A percentile compares a stretch with the other conserved stretches of the same genome.
Evolutionary conservation across 2,329 filamentous ascomycete species (phyloP).

Genomic region (Lachnellula arida): DNA sequence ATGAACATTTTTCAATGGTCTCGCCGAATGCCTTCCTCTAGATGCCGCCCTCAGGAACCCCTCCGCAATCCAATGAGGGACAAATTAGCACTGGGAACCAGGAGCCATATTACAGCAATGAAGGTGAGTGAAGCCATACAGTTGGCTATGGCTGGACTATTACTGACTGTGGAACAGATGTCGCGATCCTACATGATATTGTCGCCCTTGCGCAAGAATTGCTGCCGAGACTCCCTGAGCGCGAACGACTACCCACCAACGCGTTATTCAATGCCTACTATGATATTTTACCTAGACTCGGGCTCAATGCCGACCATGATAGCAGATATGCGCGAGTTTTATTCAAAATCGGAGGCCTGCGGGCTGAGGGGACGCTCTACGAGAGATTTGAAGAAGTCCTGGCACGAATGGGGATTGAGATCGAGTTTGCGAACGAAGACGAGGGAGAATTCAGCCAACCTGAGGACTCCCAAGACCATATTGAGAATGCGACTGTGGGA

Average conservation of each 20-base stretch:
- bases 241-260: conserved; percentile 63
- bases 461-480: neutral
- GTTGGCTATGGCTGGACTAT: neutral
- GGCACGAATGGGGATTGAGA: conserved; percentile 62
- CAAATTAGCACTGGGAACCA: conserved; percentile 12
- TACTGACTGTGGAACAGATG: conserved; percentile 50
- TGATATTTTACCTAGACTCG: conserved; percentile 64
- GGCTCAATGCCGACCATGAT: conserved; percentile 67
- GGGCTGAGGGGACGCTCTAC: conserved; percentile 52
- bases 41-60: conserved; percentile 26
- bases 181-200: conserved; percentile 72
- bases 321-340: conserved; percentile 72
- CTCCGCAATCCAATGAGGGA: conserved; percentile 24
- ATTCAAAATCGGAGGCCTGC: conserved; percentile 69
- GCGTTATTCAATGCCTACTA: conserved; percentile 82
- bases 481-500: conserved; percentile 5
- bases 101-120: conserved; percentile 53
- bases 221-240: conserved; percentile 50
- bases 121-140: conserved; percentile 41
- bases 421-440: conserved; percentile 52
- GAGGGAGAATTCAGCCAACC: neutral
- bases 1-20: conserved; percentile 4
- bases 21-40: conserved; percentile 29
- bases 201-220: conserved; percentile 66
- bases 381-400: conserved; percentile 68